Base-by-base conservation (phyloP, 2,329 filamentous ascomycete genomes). In the Gnomoniopsis sp. region DNA sequence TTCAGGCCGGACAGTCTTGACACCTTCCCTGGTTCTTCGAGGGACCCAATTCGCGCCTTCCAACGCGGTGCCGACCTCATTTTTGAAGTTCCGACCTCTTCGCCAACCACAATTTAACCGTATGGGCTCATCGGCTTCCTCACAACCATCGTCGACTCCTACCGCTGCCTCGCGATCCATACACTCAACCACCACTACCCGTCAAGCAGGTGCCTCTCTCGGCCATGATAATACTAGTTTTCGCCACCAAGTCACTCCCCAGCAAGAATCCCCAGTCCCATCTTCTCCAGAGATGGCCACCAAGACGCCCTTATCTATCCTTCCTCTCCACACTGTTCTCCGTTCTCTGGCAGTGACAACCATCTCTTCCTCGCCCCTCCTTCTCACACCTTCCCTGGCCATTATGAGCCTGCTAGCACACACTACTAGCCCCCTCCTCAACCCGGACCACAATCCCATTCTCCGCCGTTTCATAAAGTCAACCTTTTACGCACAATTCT, bases 401-500 rank as follows among this genome's bases (percentile, higher is more conserved):
- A 71, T 89, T 59, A 88, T 96, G 74, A 82, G 79, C 7, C 71
- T 82, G 22, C 82, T 96, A 65, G 88, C 92, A 12, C 81, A 91
- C 70, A 87, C 89, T 26, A 82, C 82, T 53, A 87, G 77, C 58
- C 76, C 83, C 1, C 56, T 92, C 0, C 79, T 95, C 58, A 88
- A 88, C 71, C 87, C 91, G 4, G 91, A 96, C 69, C 79, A 76
- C 54, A 96, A 96, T 69, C 85, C 85, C 0, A 49, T 93, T 1
- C 79, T 96, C 17, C 82, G 86, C 47, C 83, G 78, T 60, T 69
- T 92, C 46, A 78, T 96, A 52, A 91, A 92, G 71, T 84, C 87
- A 69, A 96, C 91, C 0, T 92, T 96, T 67, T 96, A 96, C 71
- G 86, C 87, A 23, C 93, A 97, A 68, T 97, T 96, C 73, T 97